Conservation (phyloP, 352 stramenopile species). For the Phytopythium boreale region DNA sequence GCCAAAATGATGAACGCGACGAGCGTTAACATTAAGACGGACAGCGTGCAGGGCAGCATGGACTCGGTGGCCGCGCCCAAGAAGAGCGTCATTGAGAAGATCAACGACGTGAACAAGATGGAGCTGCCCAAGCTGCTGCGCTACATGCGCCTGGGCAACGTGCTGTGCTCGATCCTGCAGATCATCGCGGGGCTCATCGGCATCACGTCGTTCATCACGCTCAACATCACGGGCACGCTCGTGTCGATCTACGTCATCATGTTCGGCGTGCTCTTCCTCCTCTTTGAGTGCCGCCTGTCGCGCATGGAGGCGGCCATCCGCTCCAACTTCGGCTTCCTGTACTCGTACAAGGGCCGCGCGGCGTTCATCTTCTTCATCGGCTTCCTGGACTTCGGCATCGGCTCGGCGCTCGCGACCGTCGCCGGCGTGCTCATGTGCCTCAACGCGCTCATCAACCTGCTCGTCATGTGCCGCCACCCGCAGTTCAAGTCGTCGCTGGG, state of each 20-base stretch:
- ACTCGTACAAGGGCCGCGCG: slow-evolving; percentile 84
- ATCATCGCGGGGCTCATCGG: slow-evolving; percentile 78
- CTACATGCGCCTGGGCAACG: slow-evolving; percentile 85
- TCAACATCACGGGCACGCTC: slow-evolving; percentile 87
- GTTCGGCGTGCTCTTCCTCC: slow-evolving; percentile 82
- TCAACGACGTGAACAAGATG: slow-evolving; percentile 90
- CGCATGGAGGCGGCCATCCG: slow-evolving; percentile 83
- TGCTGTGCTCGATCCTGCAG: slow-evolving; percentile 79
- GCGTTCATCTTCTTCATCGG: slow-evolving; percentile 90
- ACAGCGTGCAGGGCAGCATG: slow-evolving; percentile 62
- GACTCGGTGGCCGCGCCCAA: slow-evolving; percentile 45
- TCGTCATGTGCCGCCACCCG: slow-evolving; percentile 86
- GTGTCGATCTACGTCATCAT: slow-evolving; percentile 90
- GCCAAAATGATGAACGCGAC: slow-evolving; percentile 69
- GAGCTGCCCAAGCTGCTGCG: slow-evolving; percentile 85
- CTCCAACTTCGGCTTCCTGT: slow-evolving; percentile 85
- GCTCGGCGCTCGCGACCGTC: slow-evolving; percentile 69
- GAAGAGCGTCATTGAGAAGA: slow-evolving; percentile 71
- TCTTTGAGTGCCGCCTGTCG: slow-evolving; percentile 87
- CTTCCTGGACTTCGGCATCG: slow-evolving; percentile 87
- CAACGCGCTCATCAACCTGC: slow-evolving; percentile 85
- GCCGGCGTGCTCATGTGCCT: slow-evolving; percentile 81
- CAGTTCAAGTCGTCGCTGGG: slow-evolving; percentile 82
- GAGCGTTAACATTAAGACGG: slow-evolving; percentile 77
- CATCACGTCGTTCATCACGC: slow-evolving; percentile 86